These are phyloP conservation scores for Neurospora cerealis DNA, from an alignment of 495 filamentous ascomycete genomes.

Conservation along the genomic window DNA sequence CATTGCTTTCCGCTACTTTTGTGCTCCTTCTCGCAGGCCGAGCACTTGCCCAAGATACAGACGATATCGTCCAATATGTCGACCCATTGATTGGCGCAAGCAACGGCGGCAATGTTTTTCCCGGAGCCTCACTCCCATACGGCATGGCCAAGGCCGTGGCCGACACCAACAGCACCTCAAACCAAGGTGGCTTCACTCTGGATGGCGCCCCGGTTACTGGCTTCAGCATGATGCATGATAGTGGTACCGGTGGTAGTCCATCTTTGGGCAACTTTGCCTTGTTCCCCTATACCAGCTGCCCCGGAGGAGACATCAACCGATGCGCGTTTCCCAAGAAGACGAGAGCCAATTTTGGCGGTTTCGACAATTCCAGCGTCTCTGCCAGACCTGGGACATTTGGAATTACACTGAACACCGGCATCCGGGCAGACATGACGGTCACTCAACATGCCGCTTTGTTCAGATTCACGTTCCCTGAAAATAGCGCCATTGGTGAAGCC, in stretches of 20 bases:
- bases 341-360: conserved; percentile 24
- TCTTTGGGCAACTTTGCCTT: conserved; percentile 68
- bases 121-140: conserved; percentile 65
- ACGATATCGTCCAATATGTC: conserved; percentile 32
- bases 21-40: conserved; percentile 2
- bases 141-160: conserved; percentile 72
- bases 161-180: conserved; percentile 52
- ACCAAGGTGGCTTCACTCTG: conserved; percentile 64
- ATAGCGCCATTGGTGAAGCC: conserved; percentile 20
- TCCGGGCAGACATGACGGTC: conserved; percentile 59
- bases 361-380: conserved; percentile 39
- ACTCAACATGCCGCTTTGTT: conserved; percentile 58
- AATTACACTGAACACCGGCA: conserved; percentile 46
- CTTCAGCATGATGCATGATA: conserved; percentile 61
- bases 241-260: conserved; percentile 58
- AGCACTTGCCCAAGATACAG: conserved; percentile 11
- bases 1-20: background rate
- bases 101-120: conserved; percentile 64
- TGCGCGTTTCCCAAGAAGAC: conserved; percentile 51
- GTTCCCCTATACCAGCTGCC: conserved; percentile 57
- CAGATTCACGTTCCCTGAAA: conserved; percentile 53
- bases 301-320: conserved; percentile 50
- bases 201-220: conserved; percentile 53
- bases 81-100: conserved; percentile 51
- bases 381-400: conserved; percentile 61